These are phyloP conservation scores for Macadamia integrifolia DNA, from an alignment of 164 flowering plant genomes.

Conservation along the genomic window DNA sequence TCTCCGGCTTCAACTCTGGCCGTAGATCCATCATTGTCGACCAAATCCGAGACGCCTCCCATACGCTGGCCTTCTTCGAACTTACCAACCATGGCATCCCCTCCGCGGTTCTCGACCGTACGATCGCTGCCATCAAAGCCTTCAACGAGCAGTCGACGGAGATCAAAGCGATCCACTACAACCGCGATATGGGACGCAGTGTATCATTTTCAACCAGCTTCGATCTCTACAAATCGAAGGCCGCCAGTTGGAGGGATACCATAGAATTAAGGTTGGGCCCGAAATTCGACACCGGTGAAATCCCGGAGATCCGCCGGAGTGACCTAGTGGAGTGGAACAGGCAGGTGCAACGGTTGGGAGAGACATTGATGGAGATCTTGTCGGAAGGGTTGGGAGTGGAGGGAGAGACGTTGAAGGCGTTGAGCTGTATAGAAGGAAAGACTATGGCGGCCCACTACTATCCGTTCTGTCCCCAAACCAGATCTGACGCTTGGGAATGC, in stretches of 20 bases:
- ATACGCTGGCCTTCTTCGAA: conserved; percentile 48
- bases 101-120: conserved; percentile 13
- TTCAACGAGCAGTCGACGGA: conserved; percentile 46
- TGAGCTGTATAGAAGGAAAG: conserved; percentile 35
- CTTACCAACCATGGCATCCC: conserved; percentile 46
- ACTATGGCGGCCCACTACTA: conserved; percentile 51
- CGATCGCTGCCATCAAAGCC: conserved; percentile 21
- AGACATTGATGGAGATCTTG: conserved; percentile 38
- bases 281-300: conserved; percentile 4
- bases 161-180: conserved; percentile 26
- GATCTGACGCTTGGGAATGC: conserved; percentile 57
- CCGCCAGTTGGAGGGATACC: conserved; percentile 62
- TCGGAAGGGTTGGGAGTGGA: conserved; percentile 56
- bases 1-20: conserved; percentile 22
- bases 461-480: conserved; percentile 67
- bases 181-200: conserved; percentile 19
- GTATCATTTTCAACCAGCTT: conserved; percentile 31
- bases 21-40: conserved; percentile 23
- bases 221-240: conserved; percentile 39
- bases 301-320: conserved; percentile 40
- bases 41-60: conserved; percentile 28
- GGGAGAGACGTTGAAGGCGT: conserved; percentile 28
- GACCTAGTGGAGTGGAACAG: conserved; percentile 43
- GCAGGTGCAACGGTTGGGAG: conserved; percentile 27
- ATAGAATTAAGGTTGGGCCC: conserved; percentile 33